Conservation (phyloP, 2,329 filamentous ascomycete species). For the Fusarium sp. region DNA sequence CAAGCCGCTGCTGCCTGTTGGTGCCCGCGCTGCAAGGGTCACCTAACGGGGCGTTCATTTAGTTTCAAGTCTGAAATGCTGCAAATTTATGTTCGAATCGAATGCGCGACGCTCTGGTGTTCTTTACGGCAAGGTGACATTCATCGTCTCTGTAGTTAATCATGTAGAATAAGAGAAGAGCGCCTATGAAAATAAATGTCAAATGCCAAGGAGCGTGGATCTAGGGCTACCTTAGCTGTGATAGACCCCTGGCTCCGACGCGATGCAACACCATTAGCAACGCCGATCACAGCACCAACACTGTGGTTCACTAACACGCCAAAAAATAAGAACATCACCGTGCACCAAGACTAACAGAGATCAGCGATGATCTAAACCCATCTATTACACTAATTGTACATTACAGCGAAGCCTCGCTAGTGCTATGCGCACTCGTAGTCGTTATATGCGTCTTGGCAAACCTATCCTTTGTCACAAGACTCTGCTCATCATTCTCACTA, state of each 20-base stretch:
- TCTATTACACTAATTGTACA: conserved; percentile 7
- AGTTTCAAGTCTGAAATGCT: no score
- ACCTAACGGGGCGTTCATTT: no score
- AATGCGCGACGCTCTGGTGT: no score
- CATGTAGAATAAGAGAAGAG: no score
- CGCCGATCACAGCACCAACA: conserved; percentile 3
- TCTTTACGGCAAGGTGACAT: no score
- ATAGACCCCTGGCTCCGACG: background rate
- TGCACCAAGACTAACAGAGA: background rate
- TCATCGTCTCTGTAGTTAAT: no score
- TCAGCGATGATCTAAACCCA: background rate
- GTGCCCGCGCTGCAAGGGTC: no score
- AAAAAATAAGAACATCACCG: conserved; percentile 1
- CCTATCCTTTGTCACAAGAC: conserved; percentile 32
- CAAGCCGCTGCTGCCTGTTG: no score
- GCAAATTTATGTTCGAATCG: no score
- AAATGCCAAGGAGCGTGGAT: no score
- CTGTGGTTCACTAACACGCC: background rate
- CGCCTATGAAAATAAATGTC: no score
- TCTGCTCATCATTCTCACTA: conserved; percentile 44
- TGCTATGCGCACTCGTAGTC: conserved; percentile 26
- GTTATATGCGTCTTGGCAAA: conserved; percentile 30
- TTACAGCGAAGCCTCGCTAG: conserved; percentile 24
- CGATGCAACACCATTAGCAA: background rate
- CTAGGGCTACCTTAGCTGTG: no score